Evolutionary conservation across 2,329 filamentous ascomycete species (phyloP), one percentile per base, ranked within the genome.

Genomic region (Cercospora sp.): DNA sequence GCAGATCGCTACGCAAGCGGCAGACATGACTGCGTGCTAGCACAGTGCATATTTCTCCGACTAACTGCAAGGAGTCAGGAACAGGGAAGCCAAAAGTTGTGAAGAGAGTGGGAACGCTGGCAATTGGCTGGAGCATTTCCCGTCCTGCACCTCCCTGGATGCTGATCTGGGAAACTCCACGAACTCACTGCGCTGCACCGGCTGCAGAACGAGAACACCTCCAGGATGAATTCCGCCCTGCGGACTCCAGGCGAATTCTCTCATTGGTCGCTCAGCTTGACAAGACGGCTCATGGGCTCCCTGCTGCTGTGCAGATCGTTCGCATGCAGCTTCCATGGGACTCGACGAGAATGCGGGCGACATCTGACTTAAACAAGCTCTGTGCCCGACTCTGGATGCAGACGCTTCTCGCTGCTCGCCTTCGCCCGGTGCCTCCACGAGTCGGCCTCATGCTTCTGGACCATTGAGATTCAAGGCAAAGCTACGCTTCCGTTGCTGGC

Each of bases 51-150:
- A n/a, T n/a, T 51, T 28, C 65, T 45, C 66, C 53, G 57, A 31
- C 58, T 68, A 62, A 58, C 66, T 64, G 55, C 40, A 64, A 68
- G 62, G 62, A 63, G 62, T 64, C 65, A 64, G 62, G 66, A 53
- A 68, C 61, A 62, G 58, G 20, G 8, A 53, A 45, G 40, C 53
- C 48, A 64, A 26, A 57, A 16, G 28, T 18, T 28, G 48, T 18
- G 42, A 26, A 30, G 48, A 51, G 13, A 28, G 48, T 40, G 33
- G 48, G 7, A 55, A 42, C 20, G 18, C 30, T 51, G 36, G 28
- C 45, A 30, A 67, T 64, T 64, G 65, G 65, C 42, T 45, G 60
- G 53, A 26, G 18, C 23, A 31, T 20, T 8, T 45, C 61, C 36
- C 42, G 48, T 48, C 55, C 10, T 30, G 62, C 33, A 28, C 31